phyloP scores from a whole-genome alignment of 352 stramenopile genomes.

The Thalassiosira mediterranea region DNA sequence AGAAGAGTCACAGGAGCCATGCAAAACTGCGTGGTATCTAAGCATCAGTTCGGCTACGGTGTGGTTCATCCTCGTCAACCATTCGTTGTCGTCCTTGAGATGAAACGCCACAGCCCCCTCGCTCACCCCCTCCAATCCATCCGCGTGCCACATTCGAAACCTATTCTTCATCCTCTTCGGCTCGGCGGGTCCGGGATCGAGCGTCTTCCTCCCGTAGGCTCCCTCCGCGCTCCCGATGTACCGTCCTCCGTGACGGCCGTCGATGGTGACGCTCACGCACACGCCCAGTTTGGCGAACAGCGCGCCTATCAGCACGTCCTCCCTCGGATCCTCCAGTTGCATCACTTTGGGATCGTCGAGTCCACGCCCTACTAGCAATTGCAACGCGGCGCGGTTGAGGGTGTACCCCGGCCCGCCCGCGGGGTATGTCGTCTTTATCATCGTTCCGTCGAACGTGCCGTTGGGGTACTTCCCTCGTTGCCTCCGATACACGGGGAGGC shows the following conservation, averaged over 20 bases:
- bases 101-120: background rate
- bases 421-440: constrained; percentile 38
- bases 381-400: constrained; percentile 65
- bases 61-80: background rate
- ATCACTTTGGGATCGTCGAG: constrained; percentile 62
- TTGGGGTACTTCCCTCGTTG: background rate
- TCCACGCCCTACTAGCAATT: constrained; percentile 40
- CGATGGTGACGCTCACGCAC: background rate
- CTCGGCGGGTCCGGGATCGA: background rate
- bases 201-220: background rate
- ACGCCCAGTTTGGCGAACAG: constrained; percentile 74
- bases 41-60: background rate
- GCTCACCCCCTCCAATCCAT: background rate
- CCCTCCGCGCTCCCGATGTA: background rate
- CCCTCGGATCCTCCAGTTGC: constrained; percentile 72
- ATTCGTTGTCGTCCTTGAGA: background rate
- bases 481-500: constrained; percentile 65
- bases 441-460: constrained; percentile 45
- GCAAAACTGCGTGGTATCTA: background rate
- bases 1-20: too few relatives aligned
- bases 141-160: background rate
- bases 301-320: constrained; percentile 82
- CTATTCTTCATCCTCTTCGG: background rate
- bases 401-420: constrained; percentile 74
- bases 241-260: background rate